Evolutionary conservation across 2,329 filamentous ascomycete genomes (phyloP), one percentile per base, ranked within the genome.

Genomic region (Pyrenochaeta sp.): DNA sequence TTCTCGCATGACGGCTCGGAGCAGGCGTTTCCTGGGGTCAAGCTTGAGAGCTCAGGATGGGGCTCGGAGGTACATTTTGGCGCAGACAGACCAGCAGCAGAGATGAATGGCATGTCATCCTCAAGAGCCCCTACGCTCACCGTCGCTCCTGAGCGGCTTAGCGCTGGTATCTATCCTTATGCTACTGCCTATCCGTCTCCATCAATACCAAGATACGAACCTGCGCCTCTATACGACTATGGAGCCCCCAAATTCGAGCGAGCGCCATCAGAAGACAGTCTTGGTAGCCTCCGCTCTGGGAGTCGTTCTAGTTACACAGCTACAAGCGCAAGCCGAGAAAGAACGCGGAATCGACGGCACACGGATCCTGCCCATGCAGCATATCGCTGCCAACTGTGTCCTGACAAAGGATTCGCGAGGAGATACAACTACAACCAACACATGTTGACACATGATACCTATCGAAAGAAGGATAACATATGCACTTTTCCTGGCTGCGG

Each of bases 401-500:
- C 56, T 72, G 88, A 89, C 6, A 91, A 90, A 75, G 85, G 90
- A 15, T 96, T 96, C 74, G 91, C 91, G 64, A 84, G 93, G 61
- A 90, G 87, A 69, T 96, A 94, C 80, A 96, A 96, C 78, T 92
- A 89, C 79, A 93, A 91, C 71, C 90, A 92, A 30, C 93, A 96
- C 75, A 85, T 93, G 84, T 90, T 93, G 71, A 93, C 89, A 0
- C 93, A 97, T 72, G 88, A 95, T 71, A 88, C 91, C 13, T 84
- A 86, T 58, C 84, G 90, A 55, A 86, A 87, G 68, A 91, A 91
- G 68, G 88, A 89, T 0, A 90, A 92, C 69, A 82, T 84, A 1
- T 96, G 93, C 76, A 80, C 80, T 1, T 80, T 87, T 30, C 76
- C 83, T 2, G 85, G 84, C 51, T 97, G 93, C 78, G 83, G 79